Evolutionary conservation across 2,329 filamentous ascomycete genomes (phyloP).

Genomic region (Canariomyces notabilis): DNA sequence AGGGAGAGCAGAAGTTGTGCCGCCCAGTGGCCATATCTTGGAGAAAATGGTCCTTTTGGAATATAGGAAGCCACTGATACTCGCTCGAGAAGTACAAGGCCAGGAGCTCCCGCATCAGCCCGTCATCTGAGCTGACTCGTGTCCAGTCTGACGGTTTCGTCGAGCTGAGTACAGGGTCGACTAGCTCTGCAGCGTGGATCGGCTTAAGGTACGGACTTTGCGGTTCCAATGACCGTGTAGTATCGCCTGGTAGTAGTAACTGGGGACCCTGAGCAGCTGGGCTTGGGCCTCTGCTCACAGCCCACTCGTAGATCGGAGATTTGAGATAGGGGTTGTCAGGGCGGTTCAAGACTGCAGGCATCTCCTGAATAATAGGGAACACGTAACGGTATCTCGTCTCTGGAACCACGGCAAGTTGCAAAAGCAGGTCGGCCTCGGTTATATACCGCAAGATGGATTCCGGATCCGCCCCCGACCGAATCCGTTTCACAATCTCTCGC

Average conservation of each 20-base stretch:
- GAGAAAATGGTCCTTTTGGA: constrained; percentile 28
- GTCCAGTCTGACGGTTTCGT: constrained; percentile 28
- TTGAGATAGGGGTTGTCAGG: constrained; percentile 27
- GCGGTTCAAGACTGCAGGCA: background rate
- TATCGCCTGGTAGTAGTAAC: background rate
- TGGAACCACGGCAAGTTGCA: constrained; percentile 33
- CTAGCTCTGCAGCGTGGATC: constrained; percentile 25
- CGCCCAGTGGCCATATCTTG: constrained; percentile 24
- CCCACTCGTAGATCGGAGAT: constrained; percentile 26
- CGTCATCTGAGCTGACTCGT: constrained; percentile 24
- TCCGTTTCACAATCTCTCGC: constrained; percentile 27
- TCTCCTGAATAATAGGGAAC: constrained; percentile 26
- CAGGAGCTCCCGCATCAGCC: constrained; percentile 24
- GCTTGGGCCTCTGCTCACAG: background rate
- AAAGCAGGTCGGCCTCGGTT: constrained; percentile 30
- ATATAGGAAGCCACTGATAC: constrained; percentile 19
- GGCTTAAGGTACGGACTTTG: constrained; percentile 6
- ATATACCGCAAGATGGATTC: constrained; percentile 29
- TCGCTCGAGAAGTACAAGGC: constrained; percentile 22
- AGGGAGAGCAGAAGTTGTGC: constrained; percentile 24
- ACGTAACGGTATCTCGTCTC: constrained; percentile 35
- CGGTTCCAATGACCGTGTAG: background rate
- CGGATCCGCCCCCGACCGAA: constrained; percentile 29
- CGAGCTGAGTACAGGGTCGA: constrained; percentile 22
- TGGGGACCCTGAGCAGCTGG: background rate